phyloP scores from a whole-genome alignment of 768 basidiomycete species.

The Pisolithus tinctorius region DNA sequence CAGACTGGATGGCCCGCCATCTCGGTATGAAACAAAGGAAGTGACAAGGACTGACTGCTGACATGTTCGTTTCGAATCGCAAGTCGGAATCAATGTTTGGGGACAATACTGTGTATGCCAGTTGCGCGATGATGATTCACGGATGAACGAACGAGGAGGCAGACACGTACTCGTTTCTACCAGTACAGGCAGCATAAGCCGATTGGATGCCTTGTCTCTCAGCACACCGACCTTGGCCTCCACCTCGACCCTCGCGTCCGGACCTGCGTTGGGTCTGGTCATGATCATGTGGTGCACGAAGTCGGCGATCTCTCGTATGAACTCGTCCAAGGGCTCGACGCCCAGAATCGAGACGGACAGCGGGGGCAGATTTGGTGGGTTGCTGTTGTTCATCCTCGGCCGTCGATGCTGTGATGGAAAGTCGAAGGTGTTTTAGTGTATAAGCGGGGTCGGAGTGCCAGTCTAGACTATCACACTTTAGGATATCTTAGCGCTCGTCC shows the following conservation, averaged over 20 bases:
- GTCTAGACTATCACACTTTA: constrained; percentile 23
- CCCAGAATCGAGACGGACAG: constrained; percentile 78
- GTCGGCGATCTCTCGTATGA: constrained; percentile 87
- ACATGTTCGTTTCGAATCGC: constrained; percentile 93
- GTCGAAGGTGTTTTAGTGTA: constrained; percentile 33
- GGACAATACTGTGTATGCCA: constrained; percentile 49
- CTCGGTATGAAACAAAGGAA: no score
- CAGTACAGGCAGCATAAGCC: constrained; percentile 64
- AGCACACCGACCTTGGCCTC: constrained; percentile 87
- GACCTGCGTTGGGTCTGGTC: constrained; percentile 49
- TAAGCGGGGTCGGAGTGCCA: constrained; percentile 22
- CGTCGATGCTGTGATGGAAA: constrained; percentile 19
- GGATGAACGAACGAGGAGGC: neutral
- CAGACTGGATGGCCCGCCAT: neutral
- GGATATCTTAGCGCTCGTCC: no score
- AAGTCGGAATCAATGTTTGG: constrained; percentile 50
- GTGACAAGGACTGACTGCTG: constrained; percentile 47
- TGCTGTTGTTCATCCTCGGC: constrained; percentile 23
- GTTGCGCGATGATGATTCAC: constrained; percentile 1
- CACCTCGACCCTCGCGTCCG: constrained; percentile 58
- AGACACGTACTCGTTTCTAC: constrained; percentile 74
- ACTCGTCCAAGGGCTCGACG: constrained; percentile 88
- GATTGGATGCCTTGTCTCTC: constrained; percentile 47
- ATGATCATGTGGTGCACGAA: constrained; percentile 72
- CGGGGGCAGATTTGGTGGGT: constrained; percentile 40